These are phyloP conservation scores for Tolypocladium paradoxum DNA, from an alignment of 2,329 filamentous ascomycete species.

Conservation along the genomic window DNA sequence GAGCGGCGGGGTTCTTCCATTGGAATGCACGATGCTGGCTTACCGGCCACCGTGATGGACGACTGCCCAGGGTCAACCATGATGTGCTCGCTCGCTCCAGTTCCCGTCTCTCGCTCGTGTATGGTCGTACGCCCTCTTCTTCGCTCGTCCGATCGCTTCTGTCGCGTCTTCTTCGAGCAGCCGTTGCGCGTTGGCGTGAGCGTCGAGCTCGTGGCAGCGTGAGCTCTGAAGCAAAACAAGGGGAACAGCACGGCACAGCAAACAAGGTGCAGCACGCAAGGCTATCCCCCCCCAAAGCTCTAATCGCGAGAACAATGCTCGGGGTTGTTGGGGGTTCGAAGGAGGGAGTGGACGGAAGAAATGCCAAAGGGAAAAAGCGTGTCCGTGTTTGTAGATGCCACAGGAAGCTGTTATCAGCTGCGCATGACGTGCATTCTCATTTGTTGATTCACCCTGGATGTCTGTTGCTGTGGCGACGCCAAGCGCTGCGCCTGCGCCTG, in stretches of 20 bases:
- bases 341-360: conserved; percentile 3
- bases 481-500: neutral
- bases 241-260: neutral
- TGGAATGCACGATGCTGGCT: neutral
- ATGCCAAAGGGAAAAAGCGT: neutral
- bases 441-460: neutral
- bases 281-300: conserved; percentile 1
- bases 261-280: neutral
- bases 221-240: neutral
- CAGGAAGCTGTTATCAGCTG: neutral
- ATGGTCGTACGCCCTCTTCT: neutral
- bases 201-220: neutral
- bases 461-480: conserved; percentile 1
- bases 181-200: neutral
- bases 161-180: neutral
- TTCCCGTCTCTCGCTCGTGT: neutral
- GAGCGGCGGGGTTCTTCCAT: conserved; percentile 10
- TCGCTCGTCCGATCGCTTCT: neutral
- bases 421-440: neutral
- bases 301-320: conserved; percentile 12
- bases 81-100: neutral
- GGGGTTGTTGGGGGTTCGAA: conserved; percentile 1
- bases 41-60: conserved; percentile 50
- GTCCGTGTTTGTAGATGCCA: neutral
- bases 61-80: conserved; percentile 27